These are phyloP conservation scores for Ailanthus altissimus DNA, from an alignment of 345 rosid species.

Conservation along the genomic window DNA sequence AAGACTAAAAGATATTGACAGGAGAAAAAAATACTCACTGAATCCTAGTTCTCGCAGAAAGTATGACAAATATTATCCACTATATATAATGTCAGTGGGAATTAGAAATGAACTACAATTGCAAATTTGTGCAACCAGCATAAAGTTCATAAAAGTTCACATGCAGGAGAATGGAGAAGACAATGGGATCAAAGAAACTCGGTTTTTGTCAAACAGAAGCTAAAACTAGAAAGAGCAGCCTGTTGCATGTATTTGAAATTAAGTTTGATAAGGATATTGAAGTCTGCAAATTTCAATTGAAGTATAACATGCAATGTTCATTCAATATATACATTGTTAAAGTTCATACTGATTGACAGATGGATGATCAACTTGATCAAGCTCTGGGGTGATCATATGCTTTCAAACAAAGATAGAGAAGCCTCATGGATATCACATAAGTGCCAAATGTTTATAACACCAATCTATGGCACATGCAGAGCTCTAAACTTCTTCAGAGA, in stretches of 20 bases:
- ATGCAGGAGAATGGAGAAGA: neutral
- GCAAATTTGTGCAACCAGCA: neutral
- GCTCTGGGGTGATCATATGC: neutral
- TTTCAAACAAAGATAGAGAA: neutral
- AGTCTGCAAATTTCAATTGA: neutral
- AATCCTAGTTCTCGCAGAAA: conserved; percentile 1
- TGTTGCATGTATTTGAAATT: neutral
- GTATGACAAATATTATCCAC: neutral
- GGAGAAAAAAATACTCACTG: neutral
- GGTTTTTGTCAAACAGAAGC: neutral
- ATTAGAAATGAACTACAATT: too few relatives aligned
- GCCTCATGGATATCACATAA: neutral
- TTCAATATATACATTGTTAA: neutral
- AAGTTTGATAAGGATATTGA: neutral
- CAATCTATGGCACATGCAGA: neutral
- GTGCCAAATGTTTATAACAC: neutral
- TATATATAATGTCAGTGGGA: too few relatives aligned
- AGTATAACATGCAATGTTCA: neutral
- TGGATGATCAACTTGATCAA: neutral
- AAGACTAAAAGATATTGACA: neutral
- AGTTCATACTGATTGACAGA: neutral
- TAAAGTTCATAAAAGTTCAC: neutral
- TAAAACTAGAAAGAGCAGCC: neutral
- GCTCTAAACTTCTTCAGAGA: neutral
- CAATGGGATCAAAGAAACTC: neutral